phyloP scores from a whole-genome alignment of 1,284 basidiomycete genomes.

The Cryptococcus sp. region DNA sequence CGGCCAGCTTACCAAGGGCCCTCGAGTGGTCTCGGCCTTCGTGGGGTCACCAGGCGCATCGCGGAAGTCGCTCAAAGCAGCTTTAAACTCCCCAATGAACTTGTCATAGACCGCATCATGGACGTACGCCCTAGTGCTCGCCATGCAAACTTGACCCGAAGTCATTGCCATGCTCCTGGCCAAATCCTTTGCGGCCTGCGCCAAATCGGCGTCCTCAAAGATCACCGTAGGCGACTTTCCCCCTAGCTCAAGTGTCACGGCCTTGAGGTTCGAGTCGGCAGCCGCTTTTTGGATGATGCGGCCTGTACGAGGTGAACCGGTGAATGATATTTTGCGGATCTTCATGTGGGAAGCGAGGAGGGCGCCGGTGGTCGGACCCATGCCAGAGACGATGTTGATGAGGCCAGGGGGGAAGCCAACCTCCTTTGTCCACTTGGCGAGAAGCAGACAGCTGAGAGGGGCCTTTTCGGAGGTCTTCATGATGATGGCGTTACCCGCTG shows the following conservation, averaged over 20 bases:
- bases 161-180: conserved; percentile 43
- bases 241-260: conserved; percentile 54
- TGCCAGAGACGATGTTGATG: conserved; percentile 78
- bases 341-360: conserved; percentile 72
- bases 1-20: too few relatives aligned
- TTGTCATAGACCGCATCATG: conserved; percentile 80
- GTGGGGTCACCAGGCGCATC: too few relatives aligned
- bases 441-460: conserved; percentile 61
- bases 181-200: conserved; percentile 66
- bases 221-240: conserved; percentile 54
- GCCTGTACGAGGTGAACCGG: conserved; percentile 70
- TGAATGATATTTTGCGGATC: conserved; percentile 68
- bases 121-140: conserved; percentile 79
- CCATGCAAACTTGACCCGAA: conserved; percentile 39
- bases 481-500: conserved; percentile 54
- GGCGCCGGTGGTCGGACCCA: conserved; percentile 77
- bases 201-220: conserved; percentile 55
- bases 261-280: conserved; percentile 56
- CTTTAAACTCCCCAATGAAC: conserved; percentile 64
- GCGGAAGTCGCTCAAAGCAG: conserved; percentile 62
- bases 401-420: conserved; percentile 85
- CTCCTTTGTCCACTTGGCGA: conserved; percentile 14
- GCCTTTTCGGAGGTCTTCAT: conserved; percentile 82
- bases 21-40: conserved; percentile 34
- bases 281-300: conserved; percentile 79